phyloP scores from a whole-genome alignment of 2,329 filamentous ascomycete species.

The Xylariaceae sp. region DNA sequence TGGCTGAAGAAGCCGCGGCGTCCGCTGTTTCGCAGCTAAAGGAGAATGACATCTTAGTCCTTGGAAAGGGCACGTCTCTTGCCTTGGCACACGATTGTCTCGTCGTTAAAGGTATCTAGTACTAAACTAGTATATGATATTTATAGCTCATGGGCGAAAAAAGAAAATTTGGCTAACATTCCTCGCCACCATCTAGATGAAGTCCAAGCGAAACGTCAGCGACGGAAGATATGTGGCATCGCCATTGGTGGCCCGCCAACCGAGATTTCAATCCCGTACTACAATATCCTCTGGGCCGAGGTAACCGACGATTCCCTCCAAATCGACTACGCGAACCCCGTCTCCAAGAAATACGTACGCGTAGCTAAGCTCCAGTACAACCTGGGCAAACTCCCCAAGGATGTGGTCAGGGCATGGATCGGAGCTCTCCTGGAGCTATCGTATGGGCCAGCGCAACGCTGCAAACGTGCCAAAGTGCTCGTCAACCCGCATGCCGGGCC shows the following conservation, averaged over 20 bases:
- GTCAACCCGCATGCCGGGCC: slow-evolving; percentile 91
- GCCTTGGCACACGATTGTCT: slow-evolving; percentile 11
- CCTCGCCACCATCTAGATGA: slow-evolving; percentile 25
- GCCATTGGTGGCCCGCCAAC: slow-evolving; percentile 20
- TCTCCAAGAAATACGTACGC: slow-evolving; percentile 61
- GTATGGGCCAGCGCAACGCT: slow-evolving; percentile 68
- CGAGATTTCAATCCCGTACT: slow-evolving; percentile 64
- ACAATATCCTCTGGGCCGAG: slow-evolving; percentile 83
- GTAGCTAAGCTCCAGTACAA: slow-evolving; percentile 64
- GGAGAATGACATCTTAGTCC: slow-evolving; percentile 13
- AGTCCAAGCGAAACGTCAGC: slow-evolving; percentile 24
- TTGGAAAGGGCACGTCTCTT: slow-evolving; percentile 20
- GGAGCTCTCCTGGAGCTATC: slow-evolving; percentile 67
- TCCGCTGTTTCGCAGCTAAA: slow-evolving; percentile 1
- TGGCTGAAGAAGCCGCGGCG: not conserved
- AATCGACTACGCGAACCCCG: slow-evolving; percentile 71
- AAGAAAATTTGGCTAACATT: slow-evolving; percentile 13
- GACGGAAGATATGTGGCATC: slow-evolving; percentile 33
- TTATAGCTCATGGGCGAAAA: not conserved
- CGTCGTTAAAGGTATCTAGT: slow-evolving; percentile 20
- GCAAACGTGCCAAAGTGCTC: slow-evolving; percentile 82
- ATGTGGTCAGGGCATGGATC: slow-evolving; percentile 63
- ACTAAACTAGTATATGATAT: not conserved
- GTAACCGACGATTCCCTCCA: slow-evolving; percentile 61
- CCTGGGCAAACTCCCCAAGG: slow-evolving; percentile 45